Evolutionary conservation across 768 basidiomycete species (phyloP).

Genomic region (Cantharellus anzutake): DNA sequence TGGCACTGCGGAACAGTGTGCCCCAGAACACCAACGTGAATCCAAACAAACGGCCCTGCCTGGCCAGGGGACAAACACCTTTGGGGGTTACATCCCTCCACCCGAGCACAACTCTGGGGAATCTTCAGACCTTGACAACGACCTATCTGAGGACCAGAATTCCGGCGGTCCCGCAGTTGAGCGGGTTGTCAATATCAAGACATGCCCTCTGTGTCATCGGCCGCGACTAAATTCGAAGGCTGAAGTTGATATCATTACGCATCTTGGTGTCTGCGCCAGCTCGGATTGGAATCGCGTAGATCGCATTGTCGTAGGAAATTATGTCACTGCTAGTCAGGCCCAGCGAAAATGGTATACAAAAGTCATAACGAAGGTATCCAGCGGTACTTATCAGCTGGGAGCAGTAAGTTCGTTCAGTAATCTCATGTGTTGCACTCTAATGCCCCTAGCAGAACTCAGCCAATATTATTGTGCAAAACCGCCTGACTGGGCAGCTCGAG

Average conservation of each 20-base stretch:
- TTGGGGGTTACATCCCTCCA: not conserved
- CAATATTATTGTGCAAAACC: slow-evolving; percentile 94
- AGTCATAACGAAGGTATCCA: slow-evolving; percentile 68
- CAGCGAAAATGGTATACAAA: slow-evolving; percentile 96
- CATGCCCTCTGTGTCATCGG: slow-evolving; percentile 84
- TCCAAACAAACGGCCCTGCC: not conserved
- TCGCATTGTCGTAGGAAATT: slow-evolving; percentile 80
- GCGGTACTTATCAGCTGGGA: slow-evolving; percentile 75
- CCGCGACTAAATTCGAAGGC: slow-evolving; percentile 69
- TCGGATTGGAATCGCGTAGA: slow-evolving; percentile 85
- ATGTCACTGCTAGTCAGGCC: slow-evolving; percentile 84
- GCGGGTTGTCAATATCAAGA: slow-evolving; percentile 87
- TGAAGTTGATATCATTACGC: slow-evolving; percentile 89
- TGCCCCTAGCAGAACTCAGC: slow-evolving; percentile 55
- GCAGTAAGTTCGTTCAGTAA: slow-evolving; percentile 36
- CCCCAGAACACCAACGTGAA: not conserved
- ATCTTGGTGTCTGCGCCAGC: slow-evolving; percentile 89
- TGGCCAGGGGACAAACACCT: not conserved
- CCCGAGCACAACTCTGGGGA: slow-evolving; percentile 5
- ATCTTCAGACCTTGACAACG: slow-evolving; percentile 12
- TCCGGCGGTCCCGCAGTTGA: slow-evolving; percentile 33
- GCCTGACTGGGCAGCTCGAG: slow-evolving; percentile 74
- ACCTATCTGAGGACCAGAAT: slow-evolving; percentile 11
- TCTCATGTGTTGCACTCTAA: not conserved
- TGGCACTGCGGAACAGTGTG: not conserved